Conservation (phyloP, 2,329 filamentous ascomycete species). For the Venturia aucupariae region DNA sequence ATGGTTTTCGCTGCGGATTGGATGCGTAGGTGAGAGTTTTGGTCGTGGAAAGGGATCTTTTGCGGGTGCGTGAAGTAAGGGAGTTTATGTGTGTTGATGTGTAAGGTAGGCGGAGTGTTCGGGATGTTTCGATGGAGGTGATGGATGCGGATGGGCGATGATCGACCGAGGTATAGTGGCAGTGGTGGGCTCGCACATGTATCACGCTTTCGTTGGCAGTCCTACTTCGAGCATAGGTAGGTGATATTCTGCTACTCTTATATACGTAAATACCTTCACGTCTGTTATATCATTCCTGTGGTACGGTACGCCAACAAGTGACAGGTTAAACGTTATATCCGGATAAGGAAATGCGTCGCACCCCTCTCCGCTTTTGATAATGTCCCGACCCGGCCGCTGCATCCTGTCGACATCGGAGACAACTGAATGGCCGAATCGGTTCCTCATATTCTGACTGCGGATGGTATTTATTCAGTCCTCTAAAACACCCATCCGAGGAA, state of each 20-base stretch:
- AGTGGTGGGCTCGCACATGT: no score
- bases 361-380: not conserved
- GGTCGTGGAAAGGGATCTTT: no score
- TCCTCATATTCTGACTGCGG: no score
- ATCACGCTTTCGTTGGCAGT: not conserved
- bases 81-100: not conserved
- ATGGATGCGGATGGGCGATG: not conserved
- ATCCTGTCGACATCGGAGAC: no score
- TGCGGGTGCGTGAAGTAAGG: not conserved
- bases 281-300: not conserved
- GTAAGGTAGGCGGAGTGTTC: not conserved
- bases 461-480: no score
- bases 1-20: not conserved
- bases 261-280: no score
- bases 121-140: not conserved
- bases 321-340: not conserved
- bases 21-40: no score
- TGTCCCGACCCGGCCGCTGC: no score
- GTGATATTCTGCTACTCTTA: no score
- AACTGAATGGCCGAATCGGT: no score
- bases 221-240: no score
- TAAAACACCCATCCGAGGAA: no score
- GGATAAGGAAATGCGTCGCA: not conserved
- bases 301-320: not conserved
- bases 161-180: not conserved